phyloP scores from a whole-genome alignment of 169 alveolate species.

The Theileria parva region DNA sequence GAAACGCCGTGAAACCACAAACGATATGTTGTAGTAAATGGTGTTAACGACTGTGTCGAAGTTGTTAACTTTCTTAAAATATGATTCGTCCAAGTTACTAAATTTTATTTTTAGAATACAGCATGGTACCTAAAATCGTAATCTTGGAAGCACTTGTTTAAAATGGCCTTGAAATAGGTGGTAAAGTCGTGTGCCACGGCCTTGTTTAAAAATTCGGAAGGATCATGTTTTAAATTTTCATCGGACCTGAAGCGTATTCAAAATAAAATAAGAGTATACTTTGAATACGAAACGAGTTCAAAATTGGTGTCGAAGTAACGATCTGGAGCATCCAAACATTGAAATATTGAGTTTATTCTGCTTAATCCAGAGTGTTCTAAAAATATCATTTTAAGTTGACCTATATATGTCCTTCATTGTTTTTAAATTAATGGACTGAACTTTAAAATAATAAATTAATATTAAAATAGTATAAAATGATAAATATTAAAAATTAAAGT shows the following conservation, averaged over 20 bases:
- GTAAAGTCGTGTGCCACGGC: not conserved
- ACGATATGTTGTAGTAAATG: constrained; percentile 72
- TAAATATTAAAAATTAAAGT: not conserved
- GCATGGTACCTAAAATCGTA: constrained; percentile 66
- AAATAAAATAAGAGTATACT: constrained; percentile 17
- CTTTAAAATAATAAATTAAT: not conserved
- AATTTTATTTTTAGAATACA: not conserved
- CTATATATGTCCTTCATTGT: not conserved
- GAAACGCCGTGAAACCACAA: constrained; percentile 65
- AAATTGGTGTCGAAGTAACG: constrained; percentile 59
- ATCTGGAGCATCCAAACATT: constrained; percentile 65
- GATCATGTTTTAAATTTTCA: constrained; percentile 7
- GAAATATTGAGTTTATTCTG: constrained; percentile 41
- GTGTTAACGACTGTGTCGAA: constrained; percentile 69
- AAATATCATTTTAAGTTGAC: constrained; percentile 28
- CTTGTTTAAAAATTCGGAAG: constrained; percentile 7
- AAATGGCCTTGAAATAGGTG: constrained; percentile 29
- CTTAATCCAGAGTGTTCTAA: constrained; percentile 55
- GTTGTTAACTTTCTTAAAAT: constrained; percentile 70
- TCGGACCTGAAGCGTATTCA: not conserved
- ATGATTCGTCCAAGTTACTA: constrained; percentile 53
- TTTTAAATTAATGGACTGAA: not conserved
- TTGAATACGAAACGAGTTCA: constrained; percentile 56
- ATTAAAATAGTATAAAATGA: not conserved
- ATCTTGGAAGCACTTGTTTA: constrained; percentile 77